Percentiles rank a stretch among this genome's conserved stretches.
phyloP scores from a whole-genome alignment of 768 basidiomycete genomes.

The Kwoniella dejecticola region DNA sequence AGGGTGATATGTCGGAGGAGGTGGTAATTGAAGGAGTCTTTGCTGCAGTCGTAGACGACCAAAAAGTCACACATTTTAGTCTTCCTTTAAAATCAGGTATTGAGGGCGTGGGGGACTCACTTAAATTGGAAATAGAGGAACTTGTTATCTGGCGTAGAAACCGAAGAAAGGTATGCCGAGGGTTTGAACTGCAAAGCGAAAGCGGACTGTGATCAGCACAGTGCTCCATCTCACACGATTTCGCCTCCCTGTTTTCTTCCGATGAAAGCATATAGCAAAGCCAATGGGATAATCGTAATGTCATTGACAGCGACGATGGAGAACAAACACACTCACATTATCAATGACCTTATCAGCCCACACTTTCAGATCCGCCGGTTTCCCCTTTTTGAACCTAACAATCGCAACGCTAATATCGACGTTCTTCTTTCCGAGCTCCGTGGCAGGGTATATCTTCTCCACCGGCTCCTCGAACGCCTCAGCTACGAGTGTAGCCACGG shows the following conservation, averaged over 20 bases:
- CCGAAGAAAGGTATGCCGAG: conserved; percentile 67
- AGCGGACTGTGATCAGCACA: neutral
- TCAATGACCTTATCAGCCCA: conserved; percentile 72
- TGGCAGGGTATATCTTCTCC: conserved; percentile 78
- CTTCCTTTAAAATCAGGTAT: too few species aligned
- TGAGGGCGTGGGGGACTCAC: too few species aligned
- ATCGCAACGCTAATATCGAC: conserved; percentile 88
- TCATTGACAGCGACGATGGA: too few species aligned
- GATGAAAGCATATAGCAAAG: too few species aligned
- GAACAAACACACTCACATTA: conserved; percentile 61
- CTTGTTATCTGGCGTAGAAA: conserved; percentile 48
- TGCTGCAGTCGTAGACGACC: conserved; percentile 58
- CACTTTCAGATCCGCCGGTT: conserved; percentile 64
- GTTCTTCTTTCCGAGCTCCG: conserved; percentile 91
- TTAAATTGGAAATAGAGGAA: conserved; percentile 76
- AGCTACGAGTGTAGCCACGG: conserved; percentile 44
- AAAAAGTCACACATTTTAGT: too few species aligned
- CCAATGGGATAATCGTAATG: too few species aligned
- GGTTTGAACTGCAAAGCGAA: conserved; percentile 69
- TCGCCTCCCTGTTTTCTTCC: too few species aligned
- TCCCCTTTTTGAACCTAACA: conserved; percentile 85
- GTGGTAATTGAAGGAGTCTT: conserved; percentile 62
- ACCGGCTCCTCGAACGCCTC: conserved; percentile 56
- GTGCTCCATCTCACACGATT: neutral
- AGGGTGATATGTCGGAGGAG: conserved; percentile 54